These are phyloP conservation scores for Phtheirospermum japonicum DNA, from an alignment of 257 asterid genomes.

Conservation along the genomic window DNA sequence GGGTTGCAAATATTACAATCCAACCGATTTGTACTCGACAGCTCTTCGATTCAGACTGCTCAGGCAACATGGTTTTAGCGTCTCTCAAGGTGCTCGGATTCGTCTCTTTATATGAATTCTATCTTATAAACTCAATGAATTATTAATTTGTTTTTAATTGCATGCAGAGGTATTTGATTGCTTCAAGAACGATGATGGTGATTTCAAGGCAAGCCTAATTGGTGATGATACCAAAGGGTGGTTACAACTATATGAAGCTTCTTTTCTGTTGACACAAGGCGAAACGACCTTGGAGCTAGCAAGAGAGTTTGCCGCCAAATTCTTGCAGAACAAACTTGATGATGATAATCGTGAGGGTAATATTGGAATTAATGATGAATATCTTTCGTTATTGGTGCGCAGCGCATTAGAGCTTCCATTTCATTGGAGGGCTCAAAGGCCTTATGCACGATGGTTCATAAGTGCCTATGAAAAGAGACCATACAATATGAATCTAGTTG, in stretches of 20 bases:
- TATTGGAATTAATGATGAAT: slow-evolving; percentile 20
- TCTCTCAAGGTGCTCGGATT: slow-evolving; percentile 37
- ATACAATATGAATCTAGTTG: slow-evolving; percentile 17
- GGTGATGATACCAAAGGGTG: slow-evolving; percentile 33
- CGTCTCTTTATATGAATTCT: not conserved
- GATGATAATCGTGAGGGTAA: too few relatives aligned
- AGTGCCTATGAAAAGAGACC: slow-evolving; percentile 28
- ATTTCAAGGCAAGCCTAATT: slow-evolving; percentile 23
- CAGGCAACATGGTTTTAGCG: slow-evolving; percentile 34
- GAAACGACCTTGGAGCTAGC: slow-evolving; percentile 41
- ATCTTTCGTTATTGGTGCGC: slow-evolving; percentile 18
- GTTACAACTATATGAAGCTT: slow-evolving; percentile 52
- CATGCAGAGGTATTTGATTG: slow-evolving; percentile 38
- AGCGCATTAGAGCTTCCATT: slow-evolving; percentile 45
- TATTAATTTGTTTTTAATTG: not conserved
- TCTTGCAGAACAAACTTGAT: slow-evolving; percentile 13
- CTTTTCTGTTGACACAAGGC: slow-evolving; percentile 34
- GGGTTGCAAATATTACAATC: not conserved
- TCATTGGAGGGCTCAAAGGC: slow-evolving; percentile 41
- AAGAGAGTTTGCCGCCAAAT: slow-evolving; percentile 28
- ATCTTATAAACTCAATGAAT: not conserved
- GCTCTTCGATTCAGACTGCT: slow-evolving; percentile 42
- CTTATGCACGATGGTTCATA: slow-evolving; percentile 43
- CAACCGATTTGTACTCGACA: slow-evolving; percentile 32
- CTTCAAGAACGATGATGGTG: slow-evolving; percentile 35